Evolutionary conservation across 345 rosid genomes (phyloP), one percentile per base, ranked within the genome.

Genomic region (Gossypium sturtianum): DNA sequence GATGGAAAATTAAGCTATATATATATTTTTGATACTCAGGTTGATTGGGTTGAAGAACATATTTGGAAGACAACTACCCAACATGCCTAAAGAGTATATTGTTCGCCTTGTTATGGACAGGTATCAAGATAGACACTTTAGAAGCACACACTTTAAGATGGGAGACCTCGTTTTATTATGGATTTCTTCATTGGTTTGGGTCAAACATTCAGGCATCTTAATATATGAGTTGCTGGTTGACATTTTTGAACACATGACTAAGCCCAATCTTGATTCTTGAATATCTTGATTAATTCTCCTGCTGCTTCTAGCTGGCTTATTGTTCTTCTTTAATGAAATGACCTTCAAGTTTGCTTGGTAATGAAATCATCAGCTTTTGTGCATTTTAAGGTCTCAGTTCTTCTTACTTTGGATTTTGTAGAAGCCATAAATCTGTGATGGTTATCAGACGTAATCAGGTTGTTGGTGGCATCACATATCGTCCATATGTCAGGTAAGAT

Each of bases 91-190:
- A 82, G 99, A 96, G 85, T 96, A 96, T 76, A 93, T 96, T 74
- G 99, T 96, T 74, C 98, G 98, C 17, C 99, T 96, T 82, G 87
- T 96, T 68, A 96, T 96, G 99, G 99, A 96, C 84, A 93, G 99
- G 99, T 96, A 82, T 67, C 13, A 12, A 13, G 27, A 60, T 23
- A 48, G 45, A 60, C 23, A 27, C 2, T 56, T 25, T 59, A 54
- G 17, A 17, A 17, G 38, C 29, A 63, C 49, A 34, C 34, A 52
- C 22, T 74, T 19, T 23, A 34, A 41, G 60, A 53, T 34, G 17
- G 9, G 4, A 29, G 47, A 72, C 66, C 44, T 41, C 3, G 4
- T 7, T 23, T 27, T 16, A 25, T 10, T 17, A 9, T 60, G 60
- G 23, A 20, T 44, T 72, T 72, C 56, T 60, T 60, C 4, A n/a